Evolutionary conservation across 345 rosid genomes (phyloP).

Genomic region (Citrus unshiu): DNA sequence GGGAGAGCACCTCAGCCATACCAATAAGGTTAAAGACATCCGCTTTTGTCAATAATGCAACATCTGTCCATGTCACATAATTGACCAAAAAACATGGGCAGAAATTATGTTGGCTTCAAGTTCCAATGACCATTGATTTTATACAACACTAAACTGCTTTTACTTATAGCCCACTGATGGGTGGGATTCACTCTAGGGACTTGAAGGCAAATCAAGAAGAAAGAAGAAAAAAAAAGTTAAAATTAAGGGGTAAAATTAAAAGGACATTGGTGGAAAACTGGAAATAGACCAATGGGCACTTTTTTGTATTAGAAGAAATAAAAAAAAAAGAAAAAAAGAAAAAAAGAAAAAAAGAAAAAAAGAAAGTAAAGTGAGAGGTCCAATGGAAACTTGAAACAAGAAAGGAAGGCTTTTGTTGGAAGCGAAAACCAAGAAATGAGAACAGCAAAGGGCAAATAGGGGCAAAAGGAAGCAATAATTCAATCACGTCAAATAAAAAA

Average conservation of each 20-base stretch:
- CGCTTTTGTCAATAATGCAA: not conserved
- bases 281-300: not conserved
- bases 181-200: not conserved
- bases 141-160: not conserved
- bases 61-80: constrained; percentile 2
- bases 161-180: not conserved
- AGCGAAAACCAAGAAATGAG: constrained; percentile 17
- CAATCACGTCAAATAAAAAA: constrained; percentile 11
- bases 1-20: not conserved
- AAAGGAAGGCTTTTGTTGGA: constrained; percentile 10
- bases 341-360: not conserved
- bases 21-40: not conserved
- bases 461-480: constrained; percentile 13
- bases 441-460: not conserved
- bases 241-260: too few species aligned
- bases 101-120: constrained; percentile 16
- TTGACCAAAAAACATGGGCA: constrained; percentile 5
- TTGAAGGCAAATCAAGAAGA: not conserved
- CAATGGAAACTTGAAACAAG: constrained; percentile 5
- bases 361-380: not conserved
- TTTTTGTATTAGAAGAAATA: not conserved
- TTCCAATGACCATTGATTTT: constrained; percentile 16
- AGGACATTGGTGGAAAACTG: not conserved
- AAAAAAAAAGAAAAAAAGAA: not conserved
- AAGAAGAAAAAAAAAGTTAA: not conserved